Percentiles rank a stretch among this genome's conserved stretches.
Conservation (phyloP, 2,329 filamentous ascomycete species). For the Trichoderma semiorbis region DNA sequence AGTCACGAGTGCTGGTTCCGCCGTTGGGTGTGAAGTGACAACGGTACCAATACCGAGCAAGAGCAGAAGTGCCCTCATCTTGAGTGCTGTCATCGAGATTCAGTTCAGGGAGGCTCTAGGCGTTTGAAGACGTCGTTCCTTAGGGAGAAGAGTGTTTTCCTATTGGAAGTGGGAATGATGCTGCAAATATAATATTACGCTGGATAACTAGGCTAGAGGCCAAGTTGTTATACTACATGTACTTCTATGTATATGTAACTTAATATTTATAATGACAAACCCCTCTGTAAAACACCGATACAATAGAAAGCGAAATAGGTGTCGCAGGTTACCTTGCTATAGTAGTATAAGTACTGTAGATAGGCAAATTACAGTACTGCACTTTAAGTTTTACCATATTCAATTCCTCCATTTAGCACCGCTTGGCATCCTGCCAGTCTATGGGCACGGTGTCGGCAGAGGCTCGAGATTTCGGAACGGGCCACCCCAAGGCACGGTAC, state of each 20-base stretch:
- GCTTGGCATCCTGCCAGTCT: too few relatives aligned
- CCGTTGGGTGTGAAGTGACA: conserved; percentile 16
- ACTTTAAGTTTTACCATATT: too few relatives aligned
- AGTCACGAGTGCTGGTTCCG: conserved; percentile 19
- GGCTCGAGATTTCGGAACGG: too few relatives aligned
- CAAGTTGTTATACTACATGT: neutral
- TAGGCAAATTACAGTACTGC: too few relatives aligned
- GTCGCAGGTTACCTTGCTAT: too few relatives aligned
- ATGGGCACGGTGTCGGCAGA: too few relatives aligned
- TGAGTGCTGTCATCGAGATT: neutral
- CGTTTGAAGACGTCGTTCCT: neutral
- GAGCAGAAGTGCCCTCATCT: neutral
- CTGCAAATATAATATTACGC: neutral
- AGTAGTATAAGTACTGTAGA: too few relatives aligned
- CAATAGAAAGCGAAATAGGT: too few relatives aligned
- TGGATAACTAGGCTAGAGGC: neutral
- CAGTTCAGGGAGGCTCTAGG: neutral
- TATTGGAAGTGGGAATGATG: neutral
- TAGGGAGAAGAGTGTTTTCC: neutral
- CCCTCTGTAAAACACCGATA: neutral
- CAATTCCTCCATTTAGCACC: too few relatives aligned
- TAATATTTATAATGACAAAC: neutral
- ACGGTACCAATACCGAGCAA: neutral
- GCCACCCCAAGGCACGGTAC: too few relatives aligned
- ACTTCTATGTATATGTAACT: neutral